Evolutionary conservation across 1,284 basidiomycete species (phyloP).

Genomic region (Mycosarcoma maydis): DNA sequence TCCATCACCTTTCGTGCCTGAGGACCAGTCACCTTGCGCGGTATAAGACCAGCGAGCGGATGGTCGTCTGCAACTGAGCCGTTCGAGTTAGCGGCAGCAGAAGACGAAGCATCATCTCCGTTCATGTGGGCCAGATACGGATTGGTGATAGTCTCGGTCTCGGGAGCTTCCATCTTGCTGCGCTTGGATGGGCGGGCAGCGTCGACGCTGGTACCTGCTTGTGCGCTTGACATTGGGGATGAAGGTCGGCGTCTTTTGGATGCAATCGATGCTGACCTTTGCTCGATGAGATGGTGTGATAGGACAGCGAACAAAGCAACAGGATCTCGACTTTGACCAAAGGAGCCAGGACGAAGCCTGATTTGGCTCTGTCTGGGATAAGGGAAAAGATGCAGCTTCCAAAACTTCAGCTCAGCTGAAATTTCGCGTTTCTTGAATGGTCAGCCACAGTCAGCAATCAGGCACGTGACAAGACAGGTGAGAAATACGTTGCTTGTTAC

Average conservation of each 20-base stretch:
- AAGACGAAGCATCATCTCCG: slow-evolving; percentile 25
- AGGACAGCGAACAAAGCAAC: no score
- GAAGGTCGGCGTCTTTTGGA: not conserved
- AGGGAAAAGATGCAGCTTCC: no score
- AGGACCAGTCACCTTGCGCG: slow-evolving; percentile 77
- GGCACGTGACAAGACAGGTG: no score
- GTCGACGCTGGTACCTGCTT: slow-evolving; percentile 34
- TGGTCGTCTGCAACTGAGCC: slow-evolving; percentile 55
- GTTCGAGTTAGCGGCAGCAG: slow-evolving; percentile 5
- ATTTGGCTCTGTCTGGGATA: no score
- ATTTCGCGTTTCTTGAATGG: slow-evolving; percentile 10
- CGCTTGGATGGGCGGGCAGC: slow-evolving; percentile 44
- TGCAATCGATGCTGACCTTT: no score
- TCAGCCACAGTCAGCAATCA: slow-evolving; percentile 26
- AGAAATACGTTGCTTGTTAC: no score
- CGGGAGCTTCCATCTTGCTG: slow-evolving; percentile 43
- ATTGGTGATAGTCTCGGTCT: slow-evolving; percentile 43
- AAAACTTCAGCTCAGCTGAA: no score
- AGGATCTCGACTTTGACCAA: no score
- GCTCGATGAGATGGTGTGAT: no score
- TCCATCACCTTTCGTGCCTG: slow-evolving; percentile 81
- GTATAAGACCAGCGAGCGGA: slow-evolving; percentile 80
- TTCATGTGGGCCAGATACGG: slow-evolving; percentile 59
- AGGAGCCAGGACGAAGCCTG: no score
- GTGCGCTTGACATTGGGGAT: slow-evolving; percentile 20